Percentiles rank a stretch among this genome's conserved stretches.
These are phyloP conservation scores for Dryadomyces sulphureus DNA, from an alignment of 2,329 filamentous ascomycete genomes.

Conservation along the genomic window DNA sequence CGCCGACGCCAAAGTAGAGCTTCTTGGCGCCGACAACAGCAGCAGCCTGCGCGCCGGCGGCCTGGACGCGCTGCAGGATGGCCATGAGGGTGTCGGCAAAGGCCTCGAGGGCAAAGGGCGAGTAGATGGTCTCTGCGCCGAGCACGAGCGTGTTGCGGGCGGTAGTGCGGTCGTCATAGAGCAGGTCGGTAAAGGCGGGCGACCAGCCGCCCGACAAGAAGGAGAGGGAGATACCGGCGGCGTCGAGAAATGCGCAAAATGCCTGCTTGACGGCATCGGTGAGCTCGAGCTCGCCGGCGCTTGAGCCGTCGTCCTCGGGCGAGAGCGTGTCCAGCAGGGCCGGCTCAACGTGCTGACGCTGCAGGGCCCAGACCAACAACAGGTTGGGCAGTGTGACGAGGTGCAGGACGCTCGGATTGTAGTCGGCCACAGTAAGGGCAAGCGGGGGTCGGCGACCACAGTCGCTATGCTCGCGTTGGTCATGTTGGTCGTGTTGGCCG, in stretches of 20 bases:
- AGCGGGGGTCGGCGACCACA: slow-evolving; percentile 22
- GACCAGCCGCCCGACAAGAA: slow-evolving; percentile 69
- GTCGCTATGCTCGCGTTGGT: background rate
- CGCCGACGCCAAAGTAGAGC: slow-evolving; percentile 74
- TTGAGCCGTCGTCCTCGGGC: slow-evolving; percentile 47
- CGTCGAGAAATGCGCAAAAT: slow-evolving; percentile 40
- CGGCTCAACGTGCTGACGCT: slow-evolving; percentile 19
- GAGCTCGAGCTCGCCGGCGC: slow-evolving; percentile 47
- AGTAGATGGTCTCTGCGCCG: slow-evolving; percentile 75
- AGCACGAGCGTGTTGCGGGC: slow-evolving; percentile 41
- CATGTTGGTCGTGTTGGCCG: background rate
- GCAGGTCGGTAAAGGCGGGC: slow-evolving; percentile 42
- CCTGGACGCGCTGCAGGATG: slow-evolving; percentile 35
- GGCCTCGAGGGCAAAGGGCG: slow-evolving; percentile 50
- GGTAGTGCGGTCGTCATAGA: slow-evolving; percentile 23
- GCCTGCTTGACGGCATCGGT: slow-evolving; percentile 38
- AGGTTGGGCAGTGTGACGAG: slow-evolving; percentile 71
- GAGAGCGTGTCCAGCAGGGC: slow-evolving; percentile 27
- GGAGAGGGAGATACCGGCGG: slow-evolving; percentile 37
- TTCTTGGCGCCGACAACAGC: slow-evolving; percentile 63
- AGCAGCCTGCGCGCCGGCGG: slow-evolving; percentile 26
- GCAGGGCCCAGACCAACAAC: slow-evolving; percentile 51
- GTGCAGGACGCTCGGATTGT: slow-evolving; percentile 63
- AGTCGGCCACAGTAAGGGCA: slow-evolving; percentile 58
- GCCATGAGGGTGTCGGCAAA: slow-evolving; percentile 54